Percentiles rank a stretch among this genome's conserved stretches.
phyloP scores from a whole-genome alignment of 2,329 filamentous ascomycete species.

The Xylariaceae sp. region DNA sequence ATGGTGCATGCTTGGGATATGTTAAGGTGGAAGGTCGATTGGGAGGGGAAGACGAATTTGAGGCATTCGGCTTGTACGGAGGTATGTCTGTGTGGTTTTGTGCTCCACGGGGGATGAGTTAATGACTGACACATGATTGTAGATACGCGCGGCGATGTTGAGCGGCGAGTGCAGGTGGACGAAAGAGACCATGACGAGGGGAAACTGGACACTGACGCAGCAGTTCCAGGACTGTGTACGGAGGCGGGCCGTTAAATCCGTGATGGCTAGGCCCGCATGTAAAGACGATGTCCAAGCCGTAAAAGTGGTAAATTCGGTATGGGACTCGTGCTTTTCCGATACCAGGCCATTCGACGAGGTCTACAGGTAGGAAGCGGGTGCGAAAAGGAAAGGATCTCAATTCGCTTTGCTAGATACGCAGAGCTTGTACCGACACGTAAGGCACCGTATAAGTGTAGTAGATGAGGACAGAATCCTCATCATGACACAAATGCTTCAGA shows the following conservation, averaged over 20 bases:
- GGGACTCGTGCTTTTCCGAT: conserved; percentile 94
- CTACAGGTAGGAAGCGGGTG: conserved; percentile 59
- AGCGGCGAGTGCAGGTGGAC: conserved; percentile 92
- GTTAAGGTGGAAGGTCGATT: conserved; percentile 85
- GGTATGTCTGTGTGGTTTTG: conserved; percentile 47
- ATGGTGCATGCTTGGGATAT: conserved; percentile 98
- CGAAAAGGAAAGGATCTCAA: neutral
- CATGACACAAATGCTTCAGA: too few species aligned
- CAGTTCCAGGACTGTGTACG: conserved; percentile 94
- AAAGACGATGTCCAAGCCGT: conserved; percentile 82
- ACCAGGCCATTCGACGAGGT: conserved; percentile 96
- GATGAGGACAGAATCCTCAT: too few species aligned
- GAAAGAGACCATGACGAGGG: conserved; percentile 77
- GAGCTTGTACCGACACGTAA: conserved; percentile 15
- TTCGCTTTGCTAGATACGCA: neutral
- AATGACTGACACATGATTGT: conserved; percentile 9
- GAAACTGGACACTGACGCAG: conserved; percentile 84
- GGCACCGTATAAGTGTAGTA: too few species aligned
- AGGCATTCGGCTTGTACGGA: conserved; percentile 92
- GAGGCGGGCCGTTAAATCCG: conserved; percentile 71
- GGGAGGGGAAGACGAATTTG: conserved; percentile 65
- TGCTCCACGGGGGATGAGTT: neutral
- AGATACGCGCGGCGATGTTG: conserved; percentile 90
- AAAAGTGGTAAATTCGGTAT: conserved; percentile 93
- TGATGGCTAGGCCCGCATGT: conserved; percentile 73